Evolutionary conservation across 1,284 basidiomycete genomes (phyloP), one percentile per base, ranked within the genome.

Genomic region (Ceratobasidium sp.): DNA sequence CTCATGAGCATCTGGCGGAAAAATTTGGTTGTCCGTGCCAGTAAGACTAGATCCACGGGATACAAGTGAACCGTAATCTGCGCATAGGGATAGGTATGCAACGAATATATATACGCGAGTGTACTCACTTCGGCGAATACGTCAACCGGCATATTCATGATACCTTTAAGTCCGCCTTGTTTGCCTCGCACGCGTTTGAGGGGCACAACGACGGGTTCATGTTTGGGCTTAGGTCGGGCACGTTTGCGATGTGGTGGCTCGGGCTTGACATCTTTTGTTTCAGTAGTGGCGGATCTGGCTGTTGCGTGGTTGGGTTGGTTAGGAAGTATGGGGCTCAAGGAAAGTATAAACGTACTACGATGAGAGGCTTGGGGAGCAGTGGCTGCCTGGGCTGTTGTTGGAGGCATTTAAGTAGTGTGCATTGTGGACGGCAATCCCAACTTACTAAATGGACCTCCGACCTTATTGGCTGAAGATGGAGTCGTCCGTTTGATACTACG

Each of bases 1-100:
- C 49, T 61, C 73, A 73, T 73, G 23, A 73, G 56, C 21, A 70
- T 48, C n/a, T 54, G 30, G 4, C 73, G 66, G 14, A 73, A 61
- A n/a, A 56, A 67, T n/a, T 46, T 73, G 66, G 44, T 70, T 25
- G 63, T 44, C 58, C 73, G 58, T 12, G 73, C 63, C 18, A 73
- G 59, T 4, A 33, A 33, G 18, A 73, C 18, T 1, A 73, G 59
- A 25, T 73, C 73, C 8, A 73, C 8, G 8, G 73, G 73, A 46
- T 60, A n/a, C 23, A 73, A 44, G 23, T 62, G 44, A 9, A 42
- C 18, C 16, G 67, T 48, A 23, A 73, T 73, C 73, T 73, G 9
- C 18, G 28, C 12, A n/a, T 44, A 14, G 12, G 16, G 4, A 16
- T 44, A 38, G 42, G 14, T 28, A 36, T 46, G 18, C 28, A 11